Evolutionary conservation across 768 basidiomycete species (phyloP), one percentile per base, ranked within the genome.

Genomic region (Naematelia encephala): DNA sequence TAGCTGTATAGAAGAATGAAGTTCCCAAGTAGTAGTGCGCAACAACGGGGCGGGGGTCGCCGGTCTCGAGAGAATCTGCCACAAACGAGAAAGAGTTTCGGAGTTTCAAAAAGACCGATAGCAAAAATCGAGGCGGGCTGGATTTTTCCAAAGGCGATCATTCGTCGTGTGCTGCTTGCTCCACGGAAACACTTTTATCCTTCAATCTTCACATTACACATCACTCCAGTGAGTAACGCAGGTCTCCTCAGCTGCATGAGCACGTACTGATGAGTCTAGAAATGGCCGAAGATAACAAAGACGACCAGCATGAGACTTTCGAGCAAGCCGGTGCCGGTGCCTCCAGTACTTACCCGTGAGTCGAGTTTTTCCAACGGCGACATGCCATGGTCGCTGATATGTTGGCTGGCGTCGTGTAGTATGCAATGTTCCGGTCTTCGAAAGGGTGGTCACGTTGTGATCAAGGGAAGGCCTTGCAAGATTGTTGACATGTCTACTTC

Each of bases 391-490:
- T n/a, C n/a, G n/a, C n/a, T n/a, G n/a, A n/a, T n/a, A n/a, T n/a
- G n/a, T n/a, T n/a, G n/a, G 69, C 74, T 61, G 75, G 70, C 26
- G 66, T 60, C 51, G 54, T 64, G 53, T 60, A 74, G 79, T 62
- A 79, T 81, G 74, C 79, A 81, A 83, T 98, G 96, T 82, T 98
- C 94, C 78, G 92, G 91, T 72, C 88, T 98, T 67, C 87, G 81
- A 63, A 82, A 82, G 80, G 79, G 78, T 68, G 73, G 80, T 56
- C 79, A 80, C 82, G 94, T 99, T 78, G 88, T 92, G 74, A 98
- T 99, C 81, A 97, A 96, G 83, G 83, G 90, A 69, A 86, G 92
- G 70, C 93, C 93, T 67, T 98, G 93, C 89, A 98, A 98, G 78
- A 79, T 80, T 57, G 86, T 92, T 72, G 92, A 96, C 79, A 97